Evolutionary conservation across 2,329 filamentous ascomycete genomes (phyloP), one percentile per base, ranked within the genome.

Genomic region (Aspergillus flavus): DNA sequence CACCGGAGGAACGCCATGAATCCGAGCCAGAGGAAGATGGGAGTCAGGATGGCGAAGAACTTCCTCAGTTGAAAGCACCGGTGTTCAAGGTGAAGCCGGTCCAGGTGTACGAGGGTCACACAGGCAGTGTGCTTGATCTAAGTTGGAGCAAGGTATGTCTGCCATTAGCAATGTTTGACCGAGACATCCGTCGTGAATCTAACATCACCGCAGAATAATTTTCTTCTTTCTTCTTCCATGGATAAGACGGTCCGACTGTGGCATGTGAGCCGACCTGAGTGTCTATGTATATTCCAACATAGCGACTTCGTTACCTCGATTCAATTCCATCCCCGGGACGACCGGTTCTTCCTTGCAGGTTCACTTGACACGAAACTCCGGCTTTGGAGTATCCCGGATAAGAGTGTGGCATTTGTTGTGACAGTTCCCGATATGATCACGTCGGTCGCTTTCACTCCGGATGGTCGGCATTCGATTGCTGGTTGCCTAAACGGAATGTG

Each of bases 301-400:
- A 92, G 89, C 71, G 95, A 99, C 75, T 93, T 97, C 70, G 94
- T 98, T 54, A 96, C 95, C 0, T 94, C 93, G 1, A 94, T 99
- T 57, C 88, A 92, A 43, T 99, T 99, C 69, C 95, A 99, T 75
- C 95, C 95, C 0, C 89, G 87, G 32, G 95, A 99, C 75, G 95
- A 99, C 75, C 90, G 95, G 0, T 99, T 99, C 81, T 99, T 99
- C 77, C 84, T 99, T 12, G 94, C 95, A 21, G 95, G 95, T 10
- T 97, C 93, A 1, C 84, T 98, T 7, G 95, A 99, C 75, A 91
- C 90, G 1, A 94, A 93, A 68, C 78, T 99, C 57, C 86, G 95
- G 19, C 80, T 99, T 2, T 99, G 95, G 95, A 97, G 93, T 73
- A 99, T 99, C 54, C 94, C 95, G 0, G 95, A 99, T 76, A 97